phyloP scores from a whole-genome alignment of 192 early-diverging fungal genomes.

The Podila horticola region DNA sequence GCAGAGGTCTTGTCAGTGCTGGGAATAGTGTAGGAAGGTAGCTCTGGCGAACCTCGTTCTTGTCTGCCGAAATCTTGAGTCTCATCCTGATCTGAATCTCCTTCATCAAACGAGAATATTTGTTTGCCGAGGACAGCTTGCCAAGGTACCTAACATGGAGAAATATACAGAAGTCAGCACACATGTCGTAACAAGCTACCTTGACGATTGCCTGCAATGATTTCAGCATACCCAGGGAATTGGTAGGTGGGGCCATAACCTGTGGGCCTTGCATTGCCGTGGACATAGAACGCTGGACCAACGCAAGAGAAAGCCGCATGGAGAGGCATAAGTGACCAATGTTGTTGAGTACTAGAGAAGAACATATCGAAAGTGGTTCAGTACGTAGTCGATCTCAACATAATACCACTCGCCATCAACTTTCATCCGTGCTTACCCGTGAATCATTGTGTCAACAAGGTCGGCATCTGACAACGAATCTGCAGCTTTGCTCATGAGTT shows the following conservation, averaged over 20 bases:
- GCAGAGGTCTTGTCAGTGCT: slow-evolving; percentile 63
- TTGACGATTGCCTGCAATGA: no score
- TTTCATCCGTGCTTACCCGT: slow-evolving; percentile 57
- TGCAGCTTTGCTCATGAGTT: slow-evolving; percentile 81
- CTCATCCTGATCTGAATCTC: slow-evolving; percentile 93
- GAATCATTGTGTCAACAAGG: slow-evolving; percentile 79
- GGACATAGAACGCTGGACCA: slow-evolving; percentile 82
- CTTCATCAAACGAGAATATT: slow-evolving; percentile 74
- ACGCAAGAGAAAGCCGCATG: slow-evolving; percentile 89
- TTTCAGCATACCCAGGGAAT: slow-evolving; percentile 30
- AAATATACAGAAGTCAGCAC: neutral
- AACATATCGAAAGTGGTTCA: neutral
- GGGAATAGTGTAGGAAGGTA: slow-evolving; percentile 83
- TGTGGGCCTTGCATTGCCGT: slow-evolving; percentile 63
- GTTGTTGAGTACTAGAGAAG: slow-evolving; percentile 70
- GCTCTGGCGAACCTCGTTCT: slow-evolving; percentile 84
- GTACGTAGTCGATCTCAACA: no score
- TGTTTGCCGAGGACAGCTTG: slow-evolving; percentile 84
- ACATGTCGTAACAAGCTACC: neutral
- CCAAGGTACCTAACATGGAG: slow-evolving; percentile 83
- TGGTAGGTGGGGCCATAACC: slow-evolving; percentile 47
- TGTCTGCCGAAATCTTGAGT: slow-evolving; percentile 81
- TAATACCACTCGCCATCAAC: neutral
- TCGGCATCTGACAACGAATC: slow-evolving; percentile 88
- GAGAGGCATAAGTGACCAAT: slow-evolving; percentile 92